Evolutionary conservation across 169 alveolate species (phyloP), one percentile per base, ranked within the genome.

Genomic region (Eimeria tenella): DNA sequence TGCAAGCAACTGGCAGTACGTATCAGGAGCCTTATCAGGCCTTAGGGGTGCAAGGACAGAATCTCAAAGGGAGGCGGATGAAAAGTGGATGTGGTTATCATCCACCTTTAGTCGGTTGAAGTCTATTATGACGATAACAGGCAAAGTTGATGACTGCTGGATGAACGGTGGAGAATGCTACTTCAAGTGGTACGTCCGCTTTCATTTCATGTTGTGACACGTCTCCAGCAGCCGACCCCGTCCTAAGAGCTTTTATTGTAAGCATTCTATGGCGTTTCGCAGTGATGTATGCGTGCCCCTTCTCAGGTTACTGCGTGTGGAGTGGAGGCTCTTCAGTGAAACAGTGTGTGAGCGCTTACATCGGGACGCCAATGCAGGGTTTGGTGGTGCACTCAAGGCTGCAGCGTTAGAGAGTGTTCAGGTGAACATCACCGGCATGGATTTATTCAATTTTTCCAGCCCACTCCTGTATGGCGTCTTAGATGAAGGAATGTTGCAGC

Each of bases 271-370:
- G 42, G 3, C 53, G 50, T 10, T 70, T 9, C 53, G 50, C 25
- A 70, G 0, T 21, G 25, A 25, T 70, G 11, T 15, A 56, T 55
- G 56, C 17, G 58, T 13, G 23, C 19, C 11, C 25, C 23, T 42
- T 42, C 50, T 55, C 94, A 88, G 94, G 94, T 13, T 55, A 25
- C 31, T 88, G 31, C 75, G 52, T 17, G 87, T 73, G 81, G 83
- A 75, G n/a, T 73, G 87, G 73, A 31, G 15, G 17, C 52, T 88
- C 25, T 17, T 52, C 23, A 50, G 79, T 1, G 74, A 52, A 77
- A 23, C 94, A 8, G 77, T 88, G 5, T 88, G 94, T 68, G 68
- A 88, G 94, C 55, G 70, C 8, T 62, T 88, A 21, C 74, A 75
- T 23, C 25, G 77, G 23, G 53, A 73, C 6, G 94, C 87, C 62